A percentile compares a stretch with the other conserved stretches of the same genome.
phyloP scores from a whole-genome alignment of 345 rosid genomes.

The Leavenworthia alabamica region DNA sequence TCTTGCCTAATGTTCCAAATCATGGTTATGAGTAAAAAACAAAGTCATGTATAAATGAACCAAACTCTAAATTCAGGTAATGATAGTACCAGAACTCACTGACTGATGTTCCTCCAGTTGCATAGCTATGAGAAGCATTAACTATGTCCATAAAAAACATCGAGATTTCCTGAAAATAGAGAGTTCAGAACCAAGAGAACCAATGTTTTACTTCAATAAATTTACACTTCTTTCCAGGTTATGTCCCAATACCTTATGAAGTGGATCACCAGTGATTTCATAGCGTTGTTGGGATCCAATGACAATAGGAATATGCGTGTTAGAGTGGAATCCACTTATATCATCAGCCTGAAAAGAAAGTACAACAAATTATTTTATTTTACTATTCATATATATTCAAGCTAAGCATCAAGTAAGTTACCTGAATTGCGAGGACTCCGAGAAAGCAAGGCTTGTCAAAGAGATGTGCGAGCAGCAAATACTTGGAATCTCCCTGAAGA shows the following conservation, averaged over 20 bases:
- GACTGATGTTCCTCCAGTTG: conserved; percentile 89
- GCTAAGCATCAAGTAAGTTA: conserved; percentile 14
- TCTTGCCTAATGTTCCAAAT: conserved; percentile 47
- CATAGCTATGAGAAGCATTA: conserved; percentile 81
- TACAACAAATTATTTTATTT: not conserved
- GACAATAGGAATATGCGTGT: conserved; percentile 88
- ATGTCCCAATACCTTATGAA: conserved; percentile 58
- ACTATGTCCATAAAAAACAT: conserved; percentile 76
- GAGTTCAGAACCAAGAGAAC: conserved; percentile 21
- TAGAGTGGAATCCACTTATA: conserved; percentile 79
- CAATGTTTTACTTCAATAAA: not conserved
- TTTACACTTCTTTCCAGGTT: not conserved
- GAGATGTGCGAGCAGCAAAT: conserved; percentile 79
- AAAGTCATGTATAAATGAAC: not conserved
- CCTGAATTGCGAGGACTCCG: conserved; percentile 66
- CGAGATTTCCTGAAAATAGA: conserved; percentile 48
- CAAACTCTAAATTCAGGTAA: not conserved
- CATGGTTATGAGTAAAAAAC: not conserved
- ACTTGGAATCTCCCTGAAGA: conserved; percentile 85
- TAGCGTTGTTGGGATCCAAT: conserved; percentile 90
- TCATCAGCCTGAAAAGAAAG: conserved; percentile 63
- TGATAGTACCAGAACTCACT: conserved; percentile 71
- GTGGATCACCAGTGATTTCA: conserved; percentile 82
- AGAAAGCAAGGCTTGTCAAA: conserved; percentile 98
- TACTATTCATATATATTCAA: not conserved